Conservation (phyloP, 768 basidiomycete genomes). For the Cystofilobasidium bisporidii region DNA sequence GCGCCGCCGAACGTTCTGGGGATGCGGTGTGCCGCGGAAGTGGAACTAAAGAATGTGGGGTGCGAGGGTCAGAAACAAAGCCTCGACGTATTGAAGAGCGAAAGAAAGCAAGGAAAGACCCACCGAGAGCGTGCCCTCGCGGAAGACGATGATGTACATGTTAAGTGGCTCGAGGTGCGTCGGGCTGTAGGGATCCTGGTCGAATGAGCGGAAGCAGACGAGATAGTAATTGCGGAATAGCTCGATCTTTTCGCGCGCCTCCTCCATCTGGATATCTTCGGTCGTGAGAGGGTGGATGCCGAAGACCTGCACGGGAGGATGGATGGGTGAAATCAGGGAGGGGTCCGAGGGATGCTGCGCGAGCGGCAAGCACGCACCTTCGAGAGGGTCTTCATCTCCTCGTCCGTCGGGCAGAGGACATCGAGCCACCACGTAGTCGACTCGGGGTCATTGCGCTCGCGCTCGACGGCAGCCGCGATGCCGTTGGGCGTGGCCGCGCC, state of each 20-base stretch:
- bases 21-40: slow-evolving; percentile 92
- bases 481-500: slow-evolving; percentile 12
- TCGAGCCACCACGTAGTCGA: slow-evolving; percentile 95
- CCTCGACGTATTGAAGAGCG: too few relatives aligned
- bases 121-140: slow-evolving; percentile 90
- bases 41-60: slow-evolving; percentile 58
- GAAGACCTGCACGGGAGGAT: slow-evolving; percentile 68
- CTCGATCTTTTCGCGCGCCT: slow-evolving; percentile 98
- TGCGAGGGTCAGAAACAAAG: too few relatives aligned
- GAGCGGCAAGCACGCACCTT: slow-evolving; percentile 51
- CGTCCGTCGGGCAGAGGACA: slow-evolving; percentile 83
- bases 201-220: slow-evolving; percentile 97
- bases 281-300: slow-evolving; percentile 94
- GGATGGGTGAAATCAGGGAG: not conserved
- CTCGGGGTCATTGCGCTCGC: slow-evolving; percentile 46
- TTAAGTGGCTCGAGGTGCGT: slow-evolving; percentile 96
- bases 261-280: slow-evolving; percentile 99
- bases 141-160: slow-evolving; percentile 99
- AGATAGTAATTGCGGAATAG: slow-evolving; percentile 97
- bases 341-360: not conserved
- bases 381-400: slow-evolving; percentile 94
- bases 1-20: slow-evolving; percentile 91
- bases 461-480: not conserved
- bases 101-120: slow-evolving; percentile 36
- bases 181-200: slow-evolving; percentile 94